A percentile compares a stretch with the other conserved stretches of the same genome.
These are phyloP conservation scores for Rhizophora mangle DNA, from an alignment of 345 rosid genomes.

Conservation along the genomic window DNA sequence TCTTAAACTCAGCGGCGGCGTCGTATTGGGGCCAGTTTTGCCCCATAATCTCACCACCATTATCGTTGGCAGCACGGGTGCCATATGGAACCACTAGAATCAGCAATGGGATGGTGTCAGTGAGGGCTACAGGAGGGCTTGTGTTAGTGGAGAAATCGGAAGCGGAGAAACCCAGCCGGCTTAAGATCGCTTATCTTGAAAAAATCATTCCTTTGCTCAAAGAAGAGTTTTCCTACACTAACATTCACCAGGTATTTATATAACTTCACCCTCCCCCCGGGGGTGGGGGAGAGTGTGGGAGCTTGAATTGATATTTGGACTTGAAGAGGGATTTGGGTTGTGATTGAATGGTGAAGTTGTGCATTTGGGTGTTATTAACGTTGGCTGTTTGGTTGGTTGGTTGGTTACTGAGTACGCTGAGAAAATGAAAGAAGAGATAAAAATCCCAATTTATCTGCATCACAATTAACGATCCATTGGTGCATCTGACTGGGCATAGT, in stretches of 20 bases:
- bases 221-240: slow-evolving; percentile 79
- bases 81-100: slow-evolving; percentile 28
- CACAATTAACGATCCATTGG: background rate
- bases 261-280: background rate
- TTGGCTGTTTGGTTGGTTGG: slow-evolving; percentile 1
- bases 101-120: slow-evolving; percentile 36
- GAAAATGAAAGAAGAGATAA: background rate
- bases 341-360: background rate
- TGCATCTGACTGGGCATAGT: background rate
- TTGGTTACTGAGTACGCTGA: background rate
- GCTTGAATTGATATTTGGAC: background rate
- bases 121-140: slow-evolving; percentile 46
- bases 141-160: slow-evolving; percentile 85
- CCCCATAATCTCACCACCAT: slow-evolving; percentile 34
- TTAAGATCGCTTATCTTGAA: slow-evolving; percentile 67
- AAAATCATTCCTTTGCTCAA: slow-evolving; percentile 76
- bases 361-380: background rate
- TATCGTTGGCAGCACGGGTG: slow-evolving; percentile 32
- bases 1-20: slow-evolving; percentile 51
- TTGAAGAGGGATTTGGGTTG: background rate
- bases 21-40: slow-evolving; percentile 49
- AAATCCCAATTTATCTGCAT: background rate
- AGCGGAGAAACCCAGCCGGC: slow-evolving; percentile 59
- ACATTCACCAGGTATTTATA: slow-evolving; percentile 61
- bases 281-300: too few relatives aligned